Evolutionary conservation across 2,329 filamentous ascomycete species (phyloP).

Genomic region (Fusarium pseudocircinatum): DNA sequence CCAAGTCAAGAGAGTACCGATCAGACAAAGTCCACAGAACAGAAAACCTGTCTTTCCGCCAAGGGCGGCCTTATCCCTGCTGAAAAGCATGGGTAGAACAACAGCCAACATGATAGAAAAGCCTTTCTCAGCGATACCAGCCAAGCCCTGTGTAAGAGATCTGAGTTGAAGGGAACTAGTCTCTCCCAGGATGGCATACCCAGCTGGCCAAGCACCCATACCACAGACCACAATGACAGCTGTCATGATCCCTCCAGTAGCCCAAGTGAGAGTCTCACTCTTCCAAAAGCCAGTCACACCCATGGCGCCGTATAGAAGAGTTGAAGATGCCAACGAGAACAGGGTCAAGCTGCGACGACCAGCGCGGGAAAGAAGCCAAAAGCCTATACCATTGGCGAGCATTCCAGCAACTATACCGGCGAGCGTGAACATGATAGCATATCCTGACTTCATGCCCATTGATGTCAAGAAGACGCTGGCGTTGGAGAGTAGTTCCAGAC

Average conservation of each 20-base stretch:
- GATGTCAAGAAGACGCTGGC: constrained; percentile 52
- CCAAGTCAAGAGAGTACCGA: constrained; percentile 36
- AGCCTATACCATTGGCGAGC: constrained; percentile 53
- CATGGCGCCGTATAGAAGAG: constrained; percentile 55
- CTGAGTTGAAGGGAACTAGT: constrained; percentile 38
- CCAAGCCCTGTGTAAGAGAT: constrained; percentile 48
- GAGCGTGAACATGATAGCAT: constrained; percentile 56
- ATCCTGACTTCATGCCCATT: constrained; percentile 42
- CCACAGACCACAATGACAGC: constrained; percentile 53
- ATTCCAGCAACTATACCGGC: constrained; percentile 57
- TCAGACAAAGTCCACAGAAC: constrained; percentile 47
- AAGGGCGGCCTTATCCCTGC: constrained; percentile 47
- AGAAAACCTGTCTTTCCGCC: constrained; percentile 54
- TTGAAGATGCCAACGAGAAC: constrained; percentile 45
- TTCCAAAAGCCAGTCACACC: constrained; percentile 41
- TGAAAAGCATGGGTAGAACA: constrained; percentile 44
- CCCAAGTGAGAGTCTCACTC: not conserved
- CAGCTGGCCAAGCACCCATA: constrained; percentile 54
- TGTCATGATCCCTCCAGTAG: constrained; percentile 47
- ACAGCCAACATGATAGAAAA: constrained; percentile 45
- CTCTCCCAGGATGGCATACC: constrained; percentile 51
- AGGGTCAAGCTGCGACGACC: constrained; percentile 54
- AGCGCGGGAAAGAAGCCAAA: constrained; percentile 56
- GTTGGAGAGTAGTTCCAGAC: constrained; percentile 53
- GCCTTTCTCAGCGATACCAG: constrained; percentile 52